phyloP scores from a whole-genome alignment of 164 flowering plant genomes.

The Paratinospora sagittata region DNA sequence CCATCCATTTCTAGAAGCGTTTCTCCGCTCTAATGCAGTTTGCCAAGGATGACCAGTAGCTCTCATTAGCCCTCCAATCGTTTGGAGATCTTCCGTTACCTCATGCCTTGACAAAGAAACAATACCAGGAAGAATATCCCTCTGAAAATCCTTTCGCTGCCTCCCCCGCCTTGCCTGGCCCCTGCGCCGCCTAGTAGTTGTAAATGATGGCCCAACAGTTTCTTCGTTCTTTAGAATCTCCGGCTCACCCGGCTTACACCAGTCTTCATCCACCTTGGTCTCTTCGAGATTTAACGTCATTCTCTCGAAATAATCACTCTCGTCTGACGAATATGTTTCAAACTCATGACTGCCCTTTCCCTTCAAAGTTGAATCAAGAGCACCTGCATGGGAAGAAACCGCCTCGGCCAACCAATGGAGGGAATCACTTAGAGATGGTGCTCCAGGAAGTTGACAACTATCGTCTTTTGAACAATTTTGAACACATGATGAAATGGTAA shows the following conservation, averaged over 20 bases:
- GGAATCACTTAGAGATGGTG: slow-evolving; percentile 19
- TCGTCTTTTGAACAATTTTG: slow-evolving; percentile 4
- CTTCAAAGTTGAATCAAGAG: slow-evolving; percentile 13
- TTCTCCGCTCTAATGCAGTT: slow-evolving; percentile 54
- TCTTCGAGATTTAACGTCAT: slow-evolving; percentile 69
- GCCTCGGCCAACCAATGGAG: slow-evolving; percentile 62
- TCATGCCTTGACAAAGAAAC: slow-evolving; percentile 82
- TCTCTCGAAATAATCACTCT: slow-evolving; percentile 64
- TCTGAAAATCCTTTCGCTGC: slow-evolving; percentile 87
- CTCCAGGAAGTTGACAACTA: slow-evolving; percentile 13
- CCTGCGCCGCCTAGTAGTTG: slow-evolving; percentile 47
- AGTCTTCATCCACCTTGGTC: slow-evolving; percentile 55
- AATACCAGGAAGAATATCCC: slow-evolving; percentile 90
- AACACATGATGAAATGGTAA: slow-evolving; percentile 37
- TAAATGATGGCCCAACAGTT: slow-evolving; percentile 14
- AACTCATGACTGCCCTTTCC: slow-evolving; percentile 5
- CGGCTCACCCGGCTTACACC: slow-evolving; percentile 40
- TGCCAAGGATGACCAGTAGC: slow-evolving; percentile 74
- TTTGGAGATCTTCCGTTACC: slow-evolving; percentile 86
- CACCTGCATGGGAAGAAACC: slow-evolving; percentile 23
- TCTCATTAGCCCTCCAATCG: slow-evolving; percentile 61
- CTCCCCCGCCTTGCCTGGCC: slow-evolving; percentile 83
- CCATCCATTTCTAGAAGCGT: slow-evolving; percentile 45
- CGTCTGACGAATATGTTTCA: slow-evolving; percentile 23
- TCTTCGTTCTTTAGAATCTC: slow-evolving; percentile 45